Evolutionary conservation across 306 rosid genomes (phyloP), one percentile per base, ranked within the genome.

Genomic region (Quercus cerris): DNA sequence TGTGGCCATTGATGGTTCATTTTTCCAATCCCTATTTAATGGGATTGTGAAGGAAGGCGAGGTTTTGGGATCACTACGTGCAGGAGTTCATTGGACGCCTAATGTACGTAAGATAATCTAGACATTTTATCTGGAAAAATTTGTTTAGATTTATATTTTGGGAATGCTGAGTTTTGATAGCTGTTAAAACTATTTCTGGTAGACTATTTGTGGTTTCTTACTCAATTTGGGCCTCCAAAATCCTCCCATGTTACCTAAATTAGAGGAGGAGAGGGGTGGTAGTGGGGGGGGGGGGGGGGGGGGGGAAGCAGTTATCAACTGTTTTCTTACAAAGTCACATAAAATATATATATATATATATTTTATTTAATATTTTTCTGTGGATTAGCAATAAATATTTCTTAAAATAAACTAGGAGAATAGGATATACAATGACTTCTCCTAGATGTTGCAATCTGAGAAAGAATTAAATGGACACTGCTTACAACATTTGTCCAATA

Each of bases 51-150:
- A 89, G 90, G 93, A 90, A 81, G 92, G 90, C 6, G 86, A 90
- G 86, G 84, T 96, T 83, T 88, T 88, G 44, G 99, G 99, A 59
- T 91, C 94, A 55, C 87, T 96, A 79, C 99, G 98, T 23, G 94
- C 98, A 12, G 99, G 99, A 84, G 92, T 93, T 67, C 94, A 93
- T 80, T 96, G 99, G 99, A 96, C 98, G 15, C 99, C 99, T 2
- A 90, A 91, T 85, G 99, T 96, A 88, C 80, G 97, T 87, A 61
- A 64, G 85, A 77, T 82, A 64, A 69, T 82, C 73, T 73, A 20
- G 58, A 57, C 67, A 76, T 30, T 56, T 14, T 73, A 74, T 75
- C 58, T 73, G 33, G 63, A 76, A 51, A 69, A 46, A 46, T 51
- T 56, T 58, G 30, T 71, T 75, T 33, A 25, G 69, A 31, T 71